Conservation (phyloP, 768 basidiomycete genomes). For the Mycena indigotica region DNA sequence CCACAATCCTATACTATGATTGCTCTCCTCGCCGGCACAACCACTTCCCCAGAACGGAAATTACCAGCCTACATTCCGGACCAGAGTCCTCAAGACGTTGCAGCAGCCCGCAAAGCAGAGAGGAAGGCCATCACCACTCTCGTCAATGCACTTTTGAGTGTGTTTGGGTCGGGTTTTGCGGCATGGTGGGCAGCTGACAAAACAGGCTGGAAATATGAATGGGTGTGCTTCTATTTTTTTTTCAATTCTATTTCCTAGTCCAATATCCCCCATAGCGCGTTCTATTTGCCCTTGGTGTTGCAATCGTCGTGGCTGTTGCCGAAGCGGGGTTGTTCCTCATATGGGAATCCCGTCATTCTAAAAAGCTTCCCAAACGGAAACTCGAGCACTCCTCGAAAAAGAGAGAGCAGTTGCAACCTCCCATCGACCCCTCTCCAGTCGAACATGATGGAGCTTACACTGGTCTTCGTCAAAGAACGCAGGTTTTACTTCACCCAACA, state of each 20-base stretch:
- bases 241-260: constrained; percentile 5
- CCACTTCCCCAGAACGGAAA: constrained; percentile 75
- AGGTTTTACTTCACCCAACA: no score
- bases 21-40: constrained; percentile 73
- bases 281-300: constrained; percentile 60
- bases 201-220: constrained; percentile 70
- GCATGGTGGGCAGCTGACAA: constrained; percentile 73
- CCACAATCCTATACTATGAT: constrained; percentile 67
- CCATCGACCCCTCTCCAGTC: constrained; percentile 12
- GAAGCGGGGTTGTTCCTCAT: constrained; percentile 74
- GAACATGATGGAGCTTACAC: constrained; percentile 11
- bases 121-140: constrained; percentile 68
- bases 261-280: constrained; percentile 45
- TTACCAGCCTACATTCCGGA: constrained; percentile 57
- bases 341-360: constrained; percentile 58
- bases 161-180: constrained; percentile 65
- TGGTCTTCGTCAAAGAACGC: constrained; percentile 23
- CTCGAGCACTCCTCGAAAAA: constrained; percentile 28
- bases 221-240: constrained; percentile 51
- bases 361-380: constrained; percentile 21
- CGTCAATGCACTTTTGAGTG: constrained; percentile 71
- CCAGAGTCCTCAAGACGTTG: constrained; percentile 49
- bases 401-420: constrained; percentile 37
- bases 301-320: constrained; percentile 67
- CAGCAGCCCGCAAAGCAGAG: constrained; percentile 52